Base-by-base conservation (phyloP, 495 filamentous ascomycete species). In the Annulohypoxylon nitens region DNA sequence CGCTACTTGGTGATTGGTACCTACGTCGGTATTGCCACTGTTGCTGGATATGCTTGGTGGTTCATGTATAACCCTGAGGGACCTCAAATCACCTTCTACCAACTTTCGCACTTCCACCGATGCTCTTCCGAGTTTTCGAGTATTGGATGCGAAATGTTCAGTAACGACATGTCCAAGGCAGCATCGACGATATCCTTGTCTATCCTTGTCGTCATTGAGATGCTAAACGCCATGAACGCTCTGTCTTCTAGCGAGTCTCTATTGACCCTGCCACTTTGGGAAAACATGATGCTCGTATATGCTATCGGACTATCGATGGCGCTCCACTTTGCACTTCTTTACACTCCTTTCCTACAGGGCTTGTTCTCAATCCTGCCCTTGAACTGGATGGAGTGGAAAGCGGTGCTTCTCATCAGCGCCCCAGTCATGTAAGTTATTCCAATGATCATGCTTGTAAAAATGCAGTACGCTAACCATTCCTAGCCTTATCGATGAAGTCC, bases 151-250 rank as follows among this genome's bases (percentile, higher is more conserved):
- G 85, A 91, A 74, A 99, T 99, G 88, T 99, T 99, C 84, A 79
- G 86, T 57, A 93, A 97, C 76, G 90, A 96, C 70, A 92, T 93
- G 88, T 87, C 93, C 67, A 96, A 93, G 80, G 90, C 95, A 20
- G 97, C 94, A 3, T 98, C 95, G n/a, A 99, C 97, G 4, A 89
- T 98, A 34, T 97, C 94, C 16, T 88, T 99, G 39, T 97, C 83
- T 39, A 92, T 92, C 78, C 88, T 99, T 26, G 97, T 99, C 33
- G 94, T 97, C 69, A 98, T 99, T 78, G 97, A 99, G 86, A 99
- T 99, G 97, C 85, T 99, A 74, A 99, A 99, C 82, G 97, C 97
- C 66, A 97, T 99, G 93, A 99, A 99, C 79, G 96, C 96, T 1
- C 88, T 99, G 14, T 97, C 94, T 14, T 97, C 93, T 8, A 95